A percentile compares a stretch with the other conserved stretches of the same genome.
phyloP scores from a whole-genome alignment of 2,329 filamentous ascomycete genomes.

The Penicillium rolfsii region DNA sequence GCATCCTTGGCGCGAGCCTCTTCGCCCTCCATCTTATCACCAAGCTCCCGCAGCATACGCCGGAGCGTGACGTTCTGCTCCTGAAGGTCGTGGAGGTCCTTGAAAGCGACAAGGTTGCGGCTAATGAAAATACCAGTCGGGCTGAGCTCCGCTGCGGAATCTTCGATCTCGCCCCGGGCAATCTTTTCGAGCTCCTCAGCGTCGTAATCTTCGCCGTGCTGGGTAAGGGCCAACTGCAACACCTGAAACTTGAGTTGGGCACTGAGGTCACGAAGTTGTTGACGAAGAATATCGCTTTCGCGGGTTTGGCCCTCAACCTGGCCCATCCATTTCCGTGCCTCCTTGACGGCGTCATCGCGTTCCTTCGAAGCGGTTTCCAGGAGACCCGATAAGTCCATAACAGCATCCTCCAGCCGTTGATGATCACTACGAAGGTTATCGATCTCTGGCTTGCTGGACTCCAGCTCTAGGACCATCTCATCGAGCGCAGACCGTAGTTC shows the following conservation, averaged over 20 bases:
- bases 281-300: conserved; percentile 78
- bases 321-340: conserved; percentile 76
- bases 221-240: conserved; percentile 75
- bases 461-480: conserved; percentile 80
- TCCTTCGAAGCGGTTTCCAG: conserved; percentile 81
- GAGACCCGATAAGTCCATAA: conserved; percentile 80
- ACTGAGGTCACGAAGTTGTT: conserved; percentile 86
- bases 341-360: conserved; percentile 76
- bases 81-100: conserved; percentile 80
- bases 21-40: conserved; percentile 86
- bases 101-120: conserved; percentile 86
- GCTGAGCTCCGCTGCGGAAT: conserved; percentile 72
- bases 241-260: conserved; percentile 88
- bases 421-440: conserved; percentile 83
- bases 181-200: conserved; percentile 75
- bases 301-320: conserved; percentile 63
- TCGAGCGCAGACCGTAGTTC: conserved; percentile 78
- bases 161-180: conserved; percentile 74
- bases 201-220: conserved; percentile 79
- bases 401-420: conserved; percentile 75
- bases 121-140: conserved; percentile 89
- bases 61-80: conserved; percentile 85
- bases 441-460: conserved; percentile 84
- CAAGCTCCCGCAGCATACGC: conserved; percentile 79
- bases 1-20: conserved; percentile 69